phyloP scores from a whole-genome alignment of 1,139 yeast species.

The Kodamaea suecica region DNA sequence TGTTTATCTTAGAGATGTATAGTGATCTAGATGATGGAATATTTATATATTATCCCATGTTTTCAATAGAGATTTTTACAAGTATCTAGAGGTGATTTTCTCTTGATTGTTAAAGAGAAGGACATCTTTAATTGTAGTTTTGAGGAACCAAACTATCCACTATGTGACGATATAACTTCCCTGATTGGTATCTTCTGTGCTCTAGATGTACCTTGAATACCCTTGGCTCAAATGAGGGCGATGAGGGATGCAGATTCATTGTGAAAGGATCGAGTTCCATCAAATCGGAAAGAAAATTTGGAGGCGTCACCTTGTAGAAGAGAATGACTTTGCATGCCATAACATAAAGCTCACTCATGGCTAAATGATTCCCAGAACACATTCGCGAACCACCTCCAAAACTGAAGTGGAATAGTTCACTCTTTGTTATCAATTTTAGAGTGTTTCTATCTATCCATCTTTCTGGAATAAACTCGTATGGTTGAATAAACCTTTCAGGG shows the following conservation, averaged over 20 bases:
- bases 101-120: too few species aligned
- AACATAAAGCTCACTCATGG: conserved; percentile 58
- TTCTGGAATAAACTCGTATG: conserved; percentile 54
- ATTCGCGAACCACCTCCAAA: conserved; percentile 71
- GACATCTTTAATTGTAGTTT: too few species aligned
- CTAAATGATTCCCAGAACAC: conserved; percentile 67
- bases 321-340: conserved; percentile 32
- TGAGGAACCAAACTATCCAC: too few species aligned
- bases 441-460: conserved; percentile 47
- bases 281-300: conserved; percentile 22
- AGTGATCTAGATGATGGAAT: background rate
- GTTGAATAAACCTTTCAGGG: conserved; percentile 40
- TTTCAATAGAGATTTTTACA: background rate
- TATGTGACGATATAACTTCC: too few species aligned
- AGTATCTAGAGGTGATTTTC: too few species aligned
- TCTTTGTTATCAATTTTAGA: conserved; percentile 15
- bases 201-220: conserved; percentile 36
- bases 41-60: too few species aligned
- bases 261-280: conserved; percentile 52
- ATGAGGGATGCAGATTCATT: conserved; percentile 47
- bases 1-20: background rate
- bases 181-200: too few species aligned
- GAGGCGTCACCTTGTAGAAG: conserved; percentile 40
- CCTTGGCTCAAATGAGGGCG: conserved; percentile 60
- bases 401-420: conserved; percentile 42